Percentiles rank a stretch among this genome's conserved stretches.
phyloP scores from a whole-genome alignment of 805 yeast genomes.

The Starmerella ratchasimensis region DNA sequence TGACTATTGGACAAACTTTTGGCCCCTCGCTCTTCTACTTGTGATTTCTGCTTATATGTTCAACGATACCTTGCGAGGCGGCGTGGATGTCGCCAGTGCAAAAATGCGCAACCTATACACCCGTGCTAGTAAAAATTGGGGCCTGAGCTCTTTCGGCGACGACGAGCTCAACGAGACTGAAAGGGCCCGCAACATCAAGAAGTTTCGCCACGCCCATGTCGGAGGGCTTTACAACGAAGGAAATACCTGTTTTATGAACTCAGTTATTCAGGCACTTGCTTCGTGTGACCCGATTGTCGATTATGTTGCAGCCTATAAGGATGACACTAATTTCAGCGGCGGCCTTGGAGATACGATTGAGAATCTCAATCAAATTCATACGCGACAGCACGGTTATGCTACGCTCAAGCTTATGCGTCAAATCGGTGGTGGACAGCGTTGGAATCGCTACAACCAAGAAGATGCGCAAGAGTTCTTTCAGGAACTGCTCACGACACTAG shows the following conservation, averaged over 20 bases:
- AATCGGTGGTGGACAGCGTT: slow-evolving; percentile 34
- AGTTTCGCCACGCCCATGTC: slow-evolving; percentile 29
- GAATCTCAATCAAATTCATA: slow-evolving; percentile 23
- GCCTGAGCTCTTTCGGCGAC: slow-evolving; percentile 19
- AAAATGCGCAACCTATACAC: slow-evolving; percentile 23
- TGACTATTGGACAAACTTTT: too few relatives aligned
- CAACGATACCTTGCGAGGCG: slow-evolving; percentile 25
- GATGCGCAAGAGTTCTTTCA: slow-evolving; percentile 96
- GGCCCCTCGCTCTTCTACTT: too few relatives aligned
- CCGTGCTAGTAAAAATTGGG: slow-evolving; percentile 19
- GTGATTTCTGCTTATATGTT: slow-evolving; percentile 20
- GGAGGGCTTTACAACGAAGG: slow-evolving; percentile 88
- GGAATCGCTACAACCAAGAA: slow-evolving; percentile 80
- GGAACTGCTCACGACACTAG: slow-evolving; percentile 26
- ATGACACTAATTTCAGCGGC: slow-evolving; percentile 16
- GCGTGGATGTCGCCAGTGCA: slow-evolving; percentile 25
- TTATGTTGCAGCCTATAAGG: slow-evolving; percentile 39
- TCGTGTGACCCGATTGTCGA: slow-evolving; percentile 48
- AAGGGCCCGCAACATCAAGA: slow-evolving; percentile 16
- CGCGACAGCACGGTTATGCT: slow-evolving; percentile 22
- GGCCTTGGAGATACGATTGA: slow-evolving; percentile 19
- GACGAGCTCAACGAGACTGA: slow-evolving; percentile 21
- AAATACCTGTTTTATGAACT: slow-evolving; percentile 88
- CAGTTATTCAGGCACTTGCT: slow-evolving; percentile 72
- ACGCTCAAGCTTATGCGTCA: slow-evolving; percentile 19